phyloP scores from a whole-genome alignment of 495 filamentous ascomycete genomes.

The Extremus antarcticus region DNA sequence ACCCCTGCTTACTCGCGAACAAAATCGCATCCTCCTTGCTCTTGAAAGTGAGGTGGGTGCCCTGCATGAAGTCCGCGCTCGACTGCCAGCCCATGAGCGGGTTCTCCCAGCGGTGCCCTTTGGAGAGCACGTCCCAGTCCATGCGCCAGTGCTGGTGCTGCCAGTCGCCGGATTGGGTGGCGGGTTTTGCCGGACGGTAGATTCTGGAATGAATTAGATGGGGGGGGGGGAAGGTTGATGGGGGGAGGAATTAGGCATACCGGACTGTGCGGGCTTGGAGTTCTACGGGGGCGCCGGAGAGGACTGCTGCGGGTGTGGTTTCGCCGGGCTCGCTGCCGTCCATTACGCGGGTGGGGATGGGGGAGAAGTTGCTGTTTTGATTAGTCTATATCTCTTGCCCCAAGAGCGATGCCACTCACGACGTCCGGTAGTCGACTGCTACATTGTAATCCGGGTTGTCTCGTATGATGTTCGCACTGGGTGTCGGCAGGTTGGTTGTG shows the following conservation, averaged over 20 bases:
- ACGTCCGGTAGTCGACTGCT: slow-evolving; percentile 67
- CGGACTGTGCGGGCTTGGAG: slow-evolving; percentile 87
- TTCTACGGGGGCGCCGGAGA: slow-evolving; percentile 89
- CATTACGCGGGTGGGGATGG: slow-evolving; percentile 76
- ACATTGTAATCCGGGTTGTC: slow-evolving; percentile 70
- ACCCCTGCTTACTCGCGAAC: slow-evolving; percentile 97
- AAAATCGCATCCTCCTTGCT: slow-evolving; percentile 86
- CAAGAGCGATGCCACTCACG: slow-evolving; percentile 46
- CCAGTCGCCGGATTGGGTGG: slow-evolving; percentile 86
- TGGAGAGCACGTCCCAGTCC: slow-evolving; percentile 91
- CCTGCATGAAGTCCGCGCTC: slow-evolving; percentile 85
- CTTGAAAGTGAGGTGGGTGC: slow-evolving; percentile 80
- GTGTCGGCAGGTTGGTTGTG: slow-evolving; percentile 34
- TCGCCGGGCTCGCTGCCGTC: slow-evolving; percentile 78
- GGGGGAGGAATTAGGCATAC: slow-evolving; percentile 37
- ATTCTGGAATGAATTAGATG: slow-evolving; percentile 46
- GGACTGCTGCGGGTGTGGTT: slow-evolving; percentile 63
- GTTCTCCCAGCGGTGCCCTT: slow-evolving; percentile 95
- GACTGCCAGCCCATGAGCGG: slow-evolving; percentile 97
- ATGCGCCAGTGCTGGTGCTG: slow-evolving; percentile 81
- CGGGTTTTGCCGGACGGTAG: slow-evolving; percentile 77
- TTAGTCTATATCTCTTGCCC: slow-evolving; percentile 19
- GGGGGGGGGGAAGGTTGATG: not conserved
- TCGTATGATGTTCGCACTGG: not conserved
- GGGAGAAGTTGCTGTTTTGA: slow-evolving; percentile 63